Conservation (phyloP, 2,329 filamentous ascomycete genomes). For the Paecilomyces dactylethromorphus region DNA sequence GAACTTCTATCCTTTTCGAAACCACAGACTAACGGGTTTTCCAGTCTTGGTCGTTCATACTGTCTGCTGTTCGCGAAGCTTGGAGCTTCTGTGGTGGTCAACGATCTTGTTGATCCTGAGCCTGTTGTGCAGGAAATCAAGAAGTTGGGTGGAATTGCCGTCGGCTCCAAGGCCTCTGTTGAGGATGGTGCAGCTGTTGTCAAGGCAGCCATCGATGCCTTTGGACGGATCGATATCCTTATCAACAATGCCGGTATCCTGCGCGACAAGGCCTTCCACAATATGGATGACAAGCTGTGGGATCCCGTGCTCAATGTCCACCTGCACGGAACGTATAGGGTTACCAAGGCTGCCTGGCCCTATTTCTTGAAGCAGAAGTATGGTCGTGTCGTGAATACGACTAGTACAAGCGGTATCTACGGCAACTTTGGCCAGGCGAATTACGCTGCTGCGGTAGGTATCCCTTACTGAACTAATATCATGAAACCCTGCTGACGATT, state of each 20-base stretch:
- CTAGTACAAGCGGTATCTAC: conserved; percentile 94
- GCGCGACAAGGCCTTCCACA: conserved; percentile 93
- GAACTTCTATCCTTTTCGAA: not conserved
- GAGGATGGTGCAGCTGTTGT: conserved; percentile 88
- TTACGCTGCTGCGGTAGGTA: conserved; percentile 77
- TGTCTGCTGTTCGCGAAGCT: conserved; percentile 78
- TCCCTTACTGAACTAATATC: conserved; percentile 7
- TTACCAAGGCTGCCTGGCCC: conserved; percentile 95
- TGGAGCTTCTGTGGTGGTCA: conserved; percentile 83
- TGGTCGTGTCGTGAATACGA: conserved; percentile 92
- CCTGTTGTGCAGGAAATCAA: conserved; percentile 87
- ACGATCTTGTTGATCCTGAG: conserved; percentile 91
- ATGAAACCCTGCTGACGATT: conserved; percentile 4
- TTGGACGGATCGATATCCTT: conserved; percentile 87
- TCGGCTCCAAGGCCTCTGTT: conserved; percentile 86
- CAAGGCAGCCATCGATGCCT: conserved; percentile 88
- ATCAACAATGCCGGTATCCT: conserved; percentile 98
- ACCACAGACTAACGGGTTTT: conserved; percentile 16
- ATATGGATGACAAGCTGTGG: conserved; percentile 96
- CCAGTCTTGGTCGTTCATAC: conserved; percentile 81
- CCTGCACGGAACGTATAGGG: conserved; percentile 89
- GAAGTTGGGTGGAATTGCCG: conserved; percentile 80
- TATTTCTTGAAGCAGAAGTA: conserved; percentile 99
- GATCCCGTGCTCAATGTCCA: conserved; percentile 89
- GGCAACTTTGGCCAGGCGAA: conserved; percentile 99